Percentiles rank a stretch among this genome's conserved stretches.
Conservation (phyloP, 2,329 filamentous ascomycete species). For the Alternaria incomplexa region DNA sequence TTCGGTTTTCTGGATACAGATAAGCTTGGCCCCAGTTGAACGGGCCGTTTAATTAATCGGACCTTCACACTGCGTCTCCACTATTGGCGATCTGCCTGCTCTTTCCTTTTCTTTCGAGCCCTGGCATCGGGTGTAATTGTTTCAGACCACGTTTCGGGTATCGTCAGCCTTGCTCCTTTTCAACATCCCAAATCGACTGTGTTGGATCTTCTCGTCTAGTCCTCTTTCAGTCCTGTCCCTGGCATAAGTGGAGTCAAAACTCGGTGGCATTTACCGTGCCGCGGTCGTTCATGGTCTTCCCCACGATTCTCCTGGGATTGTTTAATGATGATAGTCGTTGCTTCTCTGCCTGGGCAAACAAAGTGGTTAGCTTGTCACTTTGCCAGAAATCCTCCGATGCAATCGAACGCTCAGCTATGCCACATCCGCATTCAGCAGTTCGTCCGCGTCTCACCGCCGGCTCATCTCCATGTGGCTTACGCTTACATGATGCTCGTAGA, state of each 20-base stretch:
- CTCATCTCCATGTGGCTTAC: not conserved
- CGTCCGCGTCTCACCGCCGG: not conserved
- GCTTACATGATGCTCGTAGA: not conserved
- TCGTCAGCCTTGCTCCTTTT: not conserved
- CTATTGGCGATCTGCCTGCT: not conserved
- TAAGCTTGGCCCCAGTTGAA: not conserved
- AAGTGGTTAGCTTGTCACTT: not conserved
- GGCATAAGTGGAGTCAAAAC: not conserved
- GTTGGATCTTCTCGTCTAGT: not conserved
- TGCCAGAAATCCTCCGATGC: not conserved
- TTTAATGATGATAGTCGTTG: constrained; percentile 5
- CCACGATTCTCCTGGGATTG: not conserved
- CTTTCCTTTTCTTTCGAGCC: not conserved
- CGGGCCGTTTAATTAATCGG: not conserved
- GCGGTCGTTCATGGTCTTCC: not conserved
- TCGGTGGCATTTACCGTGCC: not conserved
- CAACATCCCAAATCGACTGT: not conserved
- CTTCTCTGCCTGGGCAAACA: not conserved
- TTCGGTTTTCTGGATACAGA: not conserved
- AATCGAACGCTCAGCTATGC: not conserved
- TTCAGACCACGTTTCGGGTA: not conserved
- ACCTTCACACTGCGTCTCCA: not conserved
- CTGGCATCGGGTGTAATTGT: not conserved
- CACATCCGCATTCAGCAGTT: not conserved
- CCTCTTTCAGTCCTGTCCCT: not conserved